Percentiles rank a stretch among this genome's conserved stretches.
phyloP scores from a whole-genome alignment of 345 rosid genomes.

The Aquilaria sinensis region DNA sequence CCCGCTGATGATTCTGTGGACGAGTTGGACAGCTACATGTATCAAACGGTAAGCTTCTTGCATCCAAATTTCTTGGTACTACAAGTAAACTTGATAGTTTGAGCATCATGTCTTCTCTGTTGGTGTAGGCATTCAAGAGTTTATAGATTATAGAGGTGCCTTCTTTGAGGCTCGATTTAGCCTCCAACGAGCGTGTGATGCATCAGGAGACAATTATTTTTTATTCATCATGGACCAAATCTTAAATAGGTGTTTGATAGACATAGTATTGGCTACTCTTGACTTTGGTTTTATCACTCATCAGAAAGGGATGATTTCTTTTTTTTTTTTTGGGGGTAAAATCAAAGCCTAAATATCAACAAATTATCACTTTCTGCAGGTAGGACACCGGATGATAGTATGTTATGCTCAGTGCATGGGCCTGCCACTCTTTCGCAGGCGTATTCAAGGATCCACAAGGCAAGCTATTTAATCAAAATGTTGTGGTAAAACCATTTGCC shows the following conservation, averaged over 20 bases:
- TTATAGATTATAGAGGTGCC: too few relatives aligned
- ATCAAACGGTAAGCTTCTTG: slow-evolving; percentile 56
- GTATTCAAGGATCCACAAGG: slow-evolving; percentile 84
- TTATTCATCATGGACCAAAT: too few relatives aligned
- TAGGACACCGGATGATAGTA: slow-evolving; percentile 88
- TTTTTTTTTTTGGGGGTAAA: too few relatives aligned
- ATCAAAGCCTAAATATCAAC: not conserved
- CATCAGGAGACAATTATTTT: too few relatives aligned
- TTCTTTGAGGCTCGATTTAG: too few relatives aligned
- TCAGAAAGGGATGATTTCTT: too few relatives aligned
- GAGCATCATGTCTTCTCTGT: too few relatives aligned
- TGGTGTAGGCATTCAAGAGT: too few relatives aligned
- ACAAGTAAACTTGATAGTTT: too few relatives aligned
- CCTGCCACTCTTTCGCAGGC: slow-evolving; percentile 72
- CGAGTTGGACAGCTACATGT: slow-evolving; percentile 95
- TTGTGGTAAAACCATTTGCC: slow-evolving; percentile 16
- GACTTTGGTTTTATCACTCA: too few relatives aligned
- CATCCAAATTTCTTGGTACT: not conserved
- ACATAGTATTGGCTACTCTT: too few relatives aligned
- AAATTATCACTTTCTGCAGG: slow-evolving; percentile 33
- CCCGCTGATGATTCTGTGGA: slow-evolving; percentile 84
- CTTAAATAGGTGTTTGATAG: not conserved
- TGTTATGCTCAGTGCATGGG: slow-evolving; percentile 90
- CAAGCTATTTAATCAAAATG: slow-evolving; percentile 29
- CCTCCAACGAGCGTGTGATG: too few relatives aligned